Conservation (phyloP, 2,329 filamentous ascomycete species). For the Pseudogymnoascus sp. region DNA sequence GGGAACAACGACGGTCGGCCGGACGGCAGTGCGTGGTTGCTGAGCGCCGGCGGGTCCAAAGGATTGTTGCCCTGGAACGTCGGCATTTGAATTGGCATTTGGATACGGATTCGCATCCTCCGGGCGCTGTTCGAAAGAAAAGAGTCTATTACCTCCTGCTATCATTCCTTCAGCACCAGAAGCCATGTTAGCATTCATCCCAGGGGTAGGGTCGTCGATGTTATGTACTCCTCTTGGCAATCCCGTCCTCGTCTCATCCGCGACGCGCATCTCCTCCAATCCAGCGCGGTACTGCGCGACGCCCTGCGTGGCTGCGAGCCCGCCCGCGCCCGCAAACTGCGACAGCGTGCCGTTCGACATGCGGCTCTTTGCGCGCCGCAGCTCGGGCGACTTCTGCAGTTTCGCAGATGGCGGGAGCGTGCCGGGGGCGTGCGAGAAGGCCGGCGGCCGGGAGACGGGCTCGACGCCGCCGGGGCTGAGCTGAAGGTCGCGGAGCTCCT, state of each 20-base stretch:
- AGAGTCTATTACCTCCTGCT: constrained; percentile 26
- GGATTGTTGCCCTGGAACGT: no score
- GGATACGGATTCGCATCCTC: background rate
- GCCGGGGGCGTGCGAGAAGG: constrained; percentile 67
- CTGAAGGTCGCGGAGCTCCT: constrained; percentile 48
- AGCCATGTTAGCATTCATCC: constrained; percentile 27
- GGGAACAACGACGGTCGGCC: background rate
- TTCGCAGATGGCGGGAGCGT: constrained; percentile 55
- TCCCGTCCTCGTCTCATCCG: background rate
- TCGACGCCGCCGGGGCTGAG: constrained; percentile 50
- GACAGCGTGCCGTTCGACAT: constrained; percentile 75
- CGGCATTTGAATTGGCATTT: background rate
- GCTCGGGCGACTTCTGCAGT: constrained; percentile 66
- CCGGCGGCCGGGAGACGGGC: constrained; percentile 69
- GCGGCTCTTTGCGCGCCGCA: constrained; percentile 72
- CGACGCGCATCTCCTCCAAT: background rate
- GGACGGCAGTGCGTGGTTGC: background rate
- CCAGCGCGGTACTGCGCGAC: background rate
- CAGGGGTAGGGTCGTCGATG: constrained; percentile 25
- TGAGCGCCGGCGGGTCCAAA: no score
- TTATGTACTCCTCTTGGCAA: constrained; percentile 31
- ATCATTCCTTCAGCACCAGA: constrained; percentile 28
- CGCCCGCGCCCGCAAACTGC: constrained; percentile 66
- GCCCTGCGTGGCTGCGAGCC: constrained; percentile 30
- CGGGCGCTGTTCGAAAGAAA: constrained; percentile 21